Evolutionary conservation across 441 rosid species (phyloP), one percentile per base, ranked within the genome.

Genomic region (Brassica balearica): DNA sequence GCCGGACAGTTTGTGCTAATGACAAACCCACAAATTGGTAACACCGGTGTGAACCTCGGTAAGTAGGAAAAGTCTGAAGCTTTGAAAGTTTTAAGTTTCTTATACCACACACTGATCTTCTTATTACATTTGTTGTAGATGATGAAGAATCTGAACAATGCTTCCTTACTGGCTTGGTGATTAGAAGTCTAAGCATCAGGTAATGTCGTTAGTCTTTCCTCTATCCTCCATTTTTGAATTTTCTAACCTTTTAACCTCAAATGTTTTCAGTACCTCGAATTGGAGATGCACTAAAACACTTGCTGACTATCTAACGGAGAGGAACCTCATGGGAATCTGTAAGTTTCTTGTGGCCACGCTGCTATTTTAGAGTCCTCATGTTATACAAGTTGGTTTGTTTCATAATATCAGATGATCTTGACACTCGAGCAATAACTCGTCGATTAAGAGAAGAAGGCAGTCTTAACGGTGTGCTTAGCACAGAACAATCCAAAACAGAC

Each of bases 1-100:
- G 95, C 97, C 1, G 96, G 97, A 1, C 98, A 93, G 81, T 95
- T 93, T 88, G 99, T 93, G 73, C 74, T 95, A 80, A 95, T 92
- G 99, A 95, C 99, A 36, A 93, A 90, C 83, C 99, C 98, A 0
- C 98, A 93, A 78, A 95, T 95, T 73, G 98, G 99, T 82, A 93
- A 95, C 81, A 95, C 97, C 15, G 97, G 97, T 72, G 89, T 95
- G 43, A 95, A 95, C 86, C 87, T 84, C 41, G 97, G 98, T 92
- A 55, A 70, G 93, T 84, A 4, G 58, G 68, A 14, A 46, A 75
- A 65, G 11, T 64, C 4, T 0, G 17, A 9, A 8, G 6, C 29
- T 51, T 20, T 63, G 36, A 17, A 19, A 8, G 10, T 70, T 71
- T 25, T 25, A 1, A 6, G 22, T 60, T 8, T 48, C 34, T 65